Conservation (phyloP, 2,329 filamentous ascomycete species). For the Phialophora expanda region DNA sequence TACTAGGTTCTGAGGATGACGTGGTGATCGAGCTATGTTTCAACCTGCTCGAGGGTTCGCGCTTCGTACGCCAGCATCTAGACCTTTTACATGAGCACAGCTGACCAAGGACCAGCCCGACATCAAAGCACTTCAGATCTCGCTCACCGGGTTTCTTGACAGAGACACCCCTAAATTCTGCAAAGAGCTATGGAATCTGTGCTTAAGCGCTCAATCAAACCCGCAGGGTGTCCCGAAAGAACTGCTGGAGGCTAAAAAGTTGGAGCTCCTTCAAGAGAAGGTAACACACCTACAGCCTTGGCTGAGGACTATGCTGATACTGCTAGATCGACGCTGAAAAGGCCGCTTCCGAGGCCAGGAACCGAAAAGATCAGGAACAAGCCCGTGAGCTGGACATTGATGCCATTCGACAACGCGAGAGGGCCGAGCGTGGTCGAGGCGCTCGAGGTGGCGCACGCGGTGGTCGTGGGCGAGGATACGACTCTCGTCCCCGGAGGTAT, state of each 20-base stretch:
- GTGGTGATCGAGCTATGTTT: constrained; percentile 87
- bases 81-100: background rate
- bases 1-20: constrained; percentile 91
- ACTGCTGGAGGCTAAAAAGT: constrained; percentile 92
- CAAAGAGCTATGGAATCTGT: constrained; percentile 90
- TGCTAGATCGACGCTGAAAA: constrained; percentile 54
- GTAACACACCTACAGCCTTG: constrained; percentile 54
- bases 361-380: constrained; percentile 47
- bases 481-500: constrained; percentile 55
- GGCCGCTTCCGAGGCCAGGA: constrained; percentile 55
- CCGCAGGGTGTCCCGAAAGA: constrained; percentile 93
- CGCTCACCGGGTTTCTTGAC: constrained; percentile 92
- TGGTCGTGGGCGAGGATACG: constrained; percentile 51
- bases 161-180: constrained; percentile 89
- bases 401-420: constrained; percentile 64
- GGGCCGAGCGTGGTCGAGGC: constrained; percentile 44
- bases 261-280: constrained; percentile 93
- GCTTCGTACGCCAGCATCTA: constrained; percentile 66
- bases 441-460: constrained; percentile 46
- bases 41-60: constrained; percentile 71
- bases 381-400: constrained; percentile 74
- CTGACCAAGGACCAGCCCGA: constrained; percentile 69
- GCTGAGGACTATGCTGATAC: constrained; percentile 10
- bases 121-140: constrained; percentile 92
- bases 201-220: constrained; percentile 85